Evolutionary conservation across 1,284 basidiomycete species (phyloP), one percentile per base, ranked within the genome.

Genomic region (Malassezia dermatis): DNA sequence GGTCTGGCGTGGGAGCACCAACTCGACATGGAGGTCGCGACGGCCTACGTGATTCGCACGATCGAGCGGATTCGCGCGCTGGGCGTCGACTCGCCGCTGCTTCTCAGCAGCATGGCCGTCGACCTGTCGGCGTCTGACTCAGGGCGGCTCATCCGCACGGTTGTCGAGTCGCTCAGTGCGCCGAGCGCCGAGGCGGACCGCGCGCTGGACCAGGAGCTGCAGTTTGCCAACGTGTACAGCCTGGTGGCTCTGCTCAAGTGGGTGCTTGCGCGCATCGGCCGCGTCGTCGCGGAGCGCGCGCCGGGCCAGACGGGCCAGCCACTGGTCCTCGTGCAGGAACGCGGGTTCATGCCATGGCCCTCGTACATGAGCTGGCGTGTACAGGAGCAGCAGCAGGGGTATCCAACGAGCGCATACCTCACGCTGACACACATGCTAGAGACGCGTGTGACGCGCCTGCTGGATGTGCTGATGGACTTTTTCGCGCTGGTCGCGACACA

Each of bases 191-290:
- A 30, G 26, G 34, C 45, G 12, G 49, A 58, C 31, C 34, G 28
- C 7, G 21, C 47, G 8, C 67, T 71, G 48, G 35, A 61, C 8
- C 58, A 68, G 19, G 71, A 71, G 27, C 49, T 70, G 26, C 60
- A 62, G 21, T 71, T 63, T 39, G 70, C 70, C 28, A 69, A 65
- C 32, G 62, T 67, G 21, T 64, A 73, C 56, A 64, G 67, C 31
- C 59, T 74, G 2, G 69, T 69, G 35, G 70, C 71, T 8, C 28
- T 71, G 35, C 64, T 74, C 63, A 74, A 74, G 53, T 74, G 71
- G 71, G 63, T 65, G 2, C 61, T 74, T n/a, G 64, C 68, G 0
- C 59, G 70, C 21, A 49, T 74, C 51, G 68, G 69, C 4, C 57
- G 65, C 13, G 66, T 74, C 15, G 58, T 71, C 7, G 65, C 69